phyloP scores from a whole-genome alignment of 73 alveolate genomes.

The Symbiodinium natans region DNA sequence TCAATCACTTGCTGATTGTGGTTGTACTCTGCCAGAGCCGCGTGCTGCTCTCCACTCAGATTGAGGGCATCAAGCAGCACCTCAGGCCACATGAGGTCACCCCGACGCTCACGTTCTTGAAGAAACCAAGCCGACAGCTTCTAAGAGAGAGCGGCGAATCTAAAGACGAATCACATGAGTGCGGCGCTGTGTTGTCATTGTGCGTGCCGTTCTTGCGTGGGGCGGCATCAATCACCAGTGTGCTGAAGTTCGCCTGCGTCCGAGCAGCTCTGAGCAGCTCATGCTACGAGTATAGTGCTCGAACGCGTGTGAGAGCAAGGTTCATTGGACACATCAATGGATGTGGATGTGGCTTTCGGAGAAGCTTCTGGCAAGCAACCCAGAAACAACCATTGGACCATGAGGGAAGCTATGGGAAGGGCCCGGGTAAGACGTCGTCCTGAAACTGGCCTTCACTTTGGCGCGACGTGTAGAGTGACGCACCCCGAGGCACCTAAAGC shows the following conservation, averaged over 20 bases:
- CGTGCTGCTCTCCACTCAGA: conserved; percentile 49
- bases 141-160: background rate
- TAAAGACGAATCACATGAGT: background rate
- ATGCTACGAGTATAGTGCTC: too few species aligned
- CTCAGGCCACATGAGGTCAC: background rate
- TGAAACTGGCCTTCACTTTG: too few species aligned
- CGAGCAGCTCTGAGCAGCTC: background rate
- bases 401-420: too few species aligned
- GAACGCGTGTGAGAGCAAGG: too few species aligned
- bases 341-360: too few species aligned
- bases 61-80: conserved; percentile 44
- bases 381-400: too few species aligned
- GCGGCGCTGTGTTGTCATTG: conserved; percentile 92
- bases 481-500: too few species aligned
- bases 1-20: conserved; percentile 91
- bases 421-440: too few species aligned
- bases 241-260: conserved; percentile 48
- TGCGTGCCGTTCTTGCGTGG: conserved; percentile 94
- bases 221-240: conserved; percentile 79
- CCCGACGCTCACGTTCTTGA: background rate
- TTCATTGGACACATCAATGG: too few species aligned
- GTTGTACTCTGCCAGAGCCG: conserved; percentile 88
- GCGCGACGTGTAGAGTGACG: too few species aligned
- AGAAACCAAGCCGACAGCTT: background rate
- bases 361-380: too few species aligned